phyloP scores from a whole-genome alignment of 768 basidiomycete genomes.

The Boletus rufocinnamomeus region DNA sequence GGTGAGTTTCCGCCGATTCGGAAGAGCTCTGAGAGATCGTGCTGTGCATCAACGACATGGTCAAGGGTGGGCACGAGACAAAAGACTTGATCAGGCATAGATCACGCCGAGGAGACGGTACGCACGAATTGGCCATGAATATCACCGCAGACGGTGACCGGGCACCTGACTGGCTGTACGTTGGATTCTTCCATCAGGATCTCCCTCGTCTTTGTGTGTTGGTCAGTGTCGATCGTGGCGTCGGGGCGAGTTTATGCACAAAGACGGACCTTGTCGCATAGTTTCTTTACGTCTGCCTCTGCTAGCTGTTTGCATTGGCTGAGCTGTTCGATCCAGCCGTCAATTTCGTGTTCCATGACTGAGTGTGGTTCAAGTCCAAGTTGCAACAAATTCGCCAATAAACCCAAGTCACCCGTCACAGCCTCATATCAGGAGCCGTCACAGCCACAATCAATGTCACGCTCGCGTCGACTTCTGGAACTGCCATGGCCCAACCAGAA shows the following conservation, averaged over 20 bases:
- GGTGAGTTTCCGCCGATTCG: constrained; percentile 98
- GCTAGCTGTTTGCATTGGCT: constrained; percentile 96
- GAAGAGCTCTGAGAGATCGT: constrained; percentile 98
- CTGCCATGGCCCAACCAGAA: constrained; percentile 46
- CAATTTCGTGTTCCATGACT: constrained; percentile 72
- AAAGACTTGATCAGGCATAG: constrained; percentile 26
- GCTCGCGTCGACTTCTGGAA: constrained; percentile 6
- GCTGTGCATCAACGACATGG: constrained; percentile 51
- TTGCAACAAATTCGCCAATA: constrained; percentile 24
- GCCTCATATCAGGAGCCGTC: constrained; percentile 26
- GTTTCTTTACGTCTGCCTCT: constrained; percentile 93
- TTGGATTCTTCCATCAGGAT: constrained; percentile 99
- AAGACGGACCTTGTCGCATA: constrained; percentile 90
- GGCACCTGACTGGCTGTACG: constrained; percentile 97
- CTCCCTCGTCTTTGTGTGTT: constrained; percentile 78
- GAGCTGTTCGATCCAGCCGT: constrained; percentile 96
- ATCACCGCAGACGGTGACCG: constrained; percentile 99
- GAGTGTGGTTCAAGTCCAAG: constrained; percentile 20
- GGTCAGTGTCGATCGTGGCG: constrained; percentile 20
- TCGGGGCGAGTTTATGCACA: not conserved
- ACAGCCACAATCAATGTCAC: constrained; percentile 32
- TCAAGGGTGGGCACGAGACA: constrained; percentile 13
- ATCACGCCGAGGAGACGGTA: constrained; percentile 34
- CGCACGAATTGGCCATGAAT: constrained; percentile 99
- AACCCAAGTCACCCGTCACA: constrained; percentile 33